Evolutionary conservation across 2,329 filamentous ascomycete genomes (phyloP), one percentile per base, ranked within the genome.

Genomic region (Hymenoscyphus occultus): DNA sequence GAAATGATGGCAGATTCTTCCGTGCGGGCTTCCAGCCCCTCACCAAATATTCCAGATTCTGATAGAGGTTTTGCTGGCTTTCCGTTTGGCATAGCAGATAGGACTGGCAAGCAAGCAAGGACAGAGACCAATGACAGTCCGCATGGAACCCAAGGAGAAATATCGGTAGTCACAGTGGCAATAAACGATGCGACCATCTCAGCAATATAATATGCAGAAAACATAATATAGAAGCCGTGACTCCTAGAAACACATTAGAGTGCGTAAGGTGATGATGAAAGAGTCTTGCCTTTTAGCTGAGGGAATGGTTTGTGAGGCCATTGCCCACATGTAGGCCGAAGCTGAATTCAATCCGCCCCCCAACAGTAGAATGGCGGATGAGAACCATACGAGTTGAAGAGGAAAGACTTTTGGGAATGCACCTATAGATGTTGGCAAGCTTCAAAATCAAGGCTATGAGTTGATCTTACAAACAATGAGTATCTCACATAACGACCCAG

Each of bases 271-370:
- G 5, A 39, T n/a, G 14, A 35, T 12, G 10, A 16, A 40, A 19
- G 28, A n/a, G 16, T 31, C 61, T 66, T 64, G 67, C 72, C 73
- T 71, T 57, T 60, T 68, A n/a, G 71, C 64, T 56, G 66, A 19
- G 12, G 72, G 68, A 14, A 74, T 71, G 1, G 67, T 67, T 35
- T 72, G 69, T 1, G 72, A 71, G n/a, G 72, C 74, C 70, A 73
- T 71, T 10, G 73, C 71, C 71, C 72, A 75, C 74, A 75, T 75
- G 32, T 72, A 72, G 16, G 73, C 71, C 0, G 72, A 71, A 31
- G 72, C 68, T 6, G 73, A 67, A 39, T 74, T 73, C 7, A 75
- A 59, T 13, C 73, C 74, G 10, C 74, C 74, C 13, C 74, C 74
- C 59, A 67, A 74, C 0, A 75, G 63, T 1, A 74, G 64, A 19